phyloP scores from a whole-genome alignment of 768 basidiomycete genomes.

The Auricularia sp. region DNA sequence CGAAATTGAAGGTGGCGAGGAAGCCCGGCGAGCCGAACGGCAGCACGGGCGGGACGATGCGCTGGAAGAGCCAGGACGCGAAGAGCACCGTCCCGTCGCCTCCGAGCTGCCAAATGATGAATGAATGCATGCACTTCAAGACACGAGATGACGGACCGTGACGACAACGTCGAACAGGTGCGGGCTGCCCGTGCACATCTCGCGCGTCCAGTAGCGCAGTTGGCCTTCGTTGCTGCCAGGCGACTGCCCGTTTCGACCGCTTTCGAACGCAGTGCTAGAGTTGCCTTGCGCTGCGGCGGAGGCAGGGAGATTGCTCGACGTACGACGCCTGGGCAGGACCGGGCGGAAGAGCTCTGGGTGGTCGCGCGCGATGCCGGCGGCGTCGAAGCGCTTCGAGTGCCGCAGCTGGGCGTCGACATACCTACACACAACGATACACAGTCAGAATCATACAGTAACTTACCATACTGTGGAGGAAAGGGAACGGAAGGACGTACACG shows the following conservation, averaged over 20 bases:
- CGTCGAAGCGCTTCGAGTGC: slow-evolving; percentile 87
- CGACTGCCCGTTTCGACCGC: slow-evolving; percentile 28
- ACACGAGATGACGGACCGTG: slow-evolving; percentile 53
- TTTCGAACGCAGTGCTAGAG: slow-evolving; percentile 35
- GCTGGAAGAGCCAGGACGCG: slow-evolving; percentile 98
- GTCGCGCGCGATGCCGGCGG: slow-evolving; percentile 73
- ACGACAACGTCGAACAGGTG: slow-evolving; percentile 97
- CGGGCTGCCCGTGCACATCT: slow-evolving; percentile 85
- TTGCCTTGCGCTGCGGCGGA: slow-evolving; percentile 46
- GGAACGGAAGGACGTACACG: slow-evolving; percentile 46
- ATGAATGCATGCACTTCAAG: slow-evolving; percentile 7
- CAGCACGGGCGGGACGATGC: slow-evolving; percentile 96
- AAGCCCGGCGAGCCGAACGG: slow-evolving; percentile 97
- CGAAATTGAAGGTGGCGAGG: slow-evolving; percentile 92
- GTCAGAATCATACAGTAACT: slow-evolving; percentile 11
- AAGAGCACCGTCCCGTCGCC: slow-evolving; percentile 98
- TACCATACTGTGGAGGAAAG: background rate
- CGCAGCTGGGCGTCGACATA: slow-evolving; percentile 93
- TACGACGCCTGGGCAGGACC: slow-evolving; percentile 53
- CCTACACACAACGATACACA: slow-evolving; percentile 27
- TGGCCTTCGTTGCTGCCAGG: slow-evolving; percentile 63
- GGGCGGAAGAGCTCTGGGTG: slow-evolving; percentile 84
- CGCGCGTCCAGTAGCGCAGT: slow-evolving; percentile 92
- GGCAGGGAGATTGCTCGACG: slow-evolving; percentile 42
- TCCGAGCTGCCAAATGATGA: slow-evolving; percentile 56